Conservation (phyloP, 176 grass and related monocot species). For the Triticum dicoccoides region DNA sequence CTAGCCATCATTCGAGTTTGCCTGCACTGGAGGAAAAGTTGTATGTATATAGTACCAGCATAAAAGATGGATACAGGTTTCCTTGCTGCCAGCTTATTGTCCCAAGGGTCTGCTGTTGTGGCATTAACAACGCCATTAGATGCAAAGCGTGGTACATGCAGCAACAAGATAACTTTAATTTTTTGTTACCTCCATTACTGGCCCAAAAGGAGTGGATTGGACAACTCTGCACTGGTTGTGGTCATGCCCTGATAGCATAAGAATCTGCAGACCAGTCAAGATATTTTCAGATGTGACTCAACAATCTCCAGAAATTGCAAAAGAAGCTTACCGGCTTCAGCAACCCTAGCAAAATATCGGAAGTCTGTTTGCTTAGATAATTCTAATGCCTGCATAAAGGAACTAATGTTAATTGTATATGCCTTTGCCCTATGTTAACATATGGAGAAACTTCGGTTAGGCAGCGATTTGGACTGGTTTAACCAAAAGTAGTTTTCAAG, state of each 20-base stretch:
- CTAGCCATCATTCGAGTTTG: too few species aligned
- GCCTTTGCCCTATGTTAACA: conserved; percentile 4
- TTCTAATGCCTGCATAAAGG: conserved; percentile 78
- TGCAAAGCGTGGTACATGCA: neutral
- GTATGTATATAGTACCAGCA: conserved; percentile 33
- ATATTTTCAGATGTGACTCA: conserved; percentile 8
- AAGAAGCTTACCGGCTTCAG: conserved; percentile 73
- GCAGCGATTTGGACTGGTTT: neutral
- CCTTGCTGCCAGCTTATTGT: conserved; percentile 96
- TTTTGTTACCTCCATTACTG: conserved; percentile 66
- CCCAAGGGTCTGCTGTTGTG: conserved; percentile 89
- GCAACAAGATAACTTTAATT: neutral
- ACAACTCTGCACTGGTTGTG: conserved; percentile 91
- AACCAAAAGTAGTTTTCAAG: conserved; percentile 18
- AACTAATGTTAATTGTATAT: conserved; percentile 20
- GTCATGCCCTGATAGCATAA: conserved; percentile 92
- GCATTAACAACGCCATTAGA: conserved; percentile 35
- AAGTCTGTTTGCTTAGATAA: conserved; percentile 86
- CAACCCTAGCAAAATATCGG: conserved; percentile 69
- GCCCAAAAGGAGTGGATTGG: conserved; percentile 61
- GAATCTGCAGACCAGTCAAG: conserved; percentile 49
- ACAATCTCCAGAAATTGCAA: conserved; percentile 7
- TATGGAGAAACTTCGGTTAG: neutral
- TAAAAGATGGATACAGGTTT: conserved; percentile 96
- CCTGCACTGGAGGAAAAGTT: too few species aligned